Percentiles rank a stretch among this genome's conserved stretches.
These are phyloP conservation scores for Gentiana macrophylla DNA, from an alignment of 257 asterid species.

Conservation along the genomic window DNA sequence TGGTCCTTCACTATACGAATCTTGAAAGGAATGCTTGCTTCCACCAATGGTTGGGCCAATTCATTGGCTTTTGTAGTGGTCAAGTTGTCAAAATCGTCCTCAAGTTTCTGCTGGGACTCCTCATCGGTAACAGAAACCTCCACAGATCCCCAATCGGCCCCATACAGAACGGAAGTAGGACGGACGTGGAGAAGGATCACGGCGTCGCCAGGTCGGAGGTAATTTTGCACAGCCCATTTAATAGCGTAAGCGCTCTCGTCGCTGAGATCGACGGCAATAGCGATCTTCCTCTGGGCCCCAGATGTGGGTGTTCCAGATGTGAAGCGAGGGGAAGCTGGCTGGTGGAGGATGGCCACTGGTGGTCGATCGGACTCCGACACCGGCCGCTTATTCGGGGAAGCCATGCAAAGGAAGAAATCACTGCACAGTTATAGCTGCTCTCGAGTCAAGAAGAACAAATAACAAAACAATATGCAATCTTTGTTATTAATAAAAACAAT, in stretches of 20 bases:
- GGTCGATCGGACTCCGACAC: slow-evolving; percentile 25
- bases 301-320: slow-evolving; percentile 41
- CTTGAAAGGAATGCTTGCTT: slow-evolving; percentile 53
- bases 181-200: slow-evolving; percentile 62
- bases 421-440: not conserved
- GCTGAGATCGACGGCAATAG: slow-evolving; percentile 73
- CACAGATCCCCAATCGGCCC: slow-evolving; percentile 66
- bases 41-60: slow-evolving; percentile 58
- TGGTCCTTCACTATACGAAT: slow-evolving; percentile 77
- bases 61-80: slow-evolving; percentile 52
- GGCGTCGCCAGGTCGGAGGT: slow-evolving; percentile 67
- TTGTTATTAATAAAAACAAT: no score
- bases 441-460: no score
- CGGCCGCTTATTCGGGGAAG: slow-evolving; percentile 34
- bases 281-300: slow-evolving; percentile 48
- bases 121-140: slow-evolving; percentile 36
- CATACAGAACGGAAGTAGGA: slow-evolving; percentile 38
- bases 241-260: slow-evolving; percentile 70
- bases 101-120: slow-evolving; percentile 52
- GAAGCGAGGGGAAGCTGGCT: slow-evolving; percentile 59
- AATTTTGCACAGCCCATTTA: slow-evolving; percentile 66
- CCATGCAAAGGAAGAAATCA: slow-evolving; percentile 22
- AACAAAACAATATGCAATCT: no score
- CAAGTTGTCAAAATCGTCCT: slow-evolving; percentile 58
- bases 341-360: slow-evolving; percentile 45